Base-by-base conservation (phyloP, 1,139 yeast species). In the Kazachstania sp. region DNA sequence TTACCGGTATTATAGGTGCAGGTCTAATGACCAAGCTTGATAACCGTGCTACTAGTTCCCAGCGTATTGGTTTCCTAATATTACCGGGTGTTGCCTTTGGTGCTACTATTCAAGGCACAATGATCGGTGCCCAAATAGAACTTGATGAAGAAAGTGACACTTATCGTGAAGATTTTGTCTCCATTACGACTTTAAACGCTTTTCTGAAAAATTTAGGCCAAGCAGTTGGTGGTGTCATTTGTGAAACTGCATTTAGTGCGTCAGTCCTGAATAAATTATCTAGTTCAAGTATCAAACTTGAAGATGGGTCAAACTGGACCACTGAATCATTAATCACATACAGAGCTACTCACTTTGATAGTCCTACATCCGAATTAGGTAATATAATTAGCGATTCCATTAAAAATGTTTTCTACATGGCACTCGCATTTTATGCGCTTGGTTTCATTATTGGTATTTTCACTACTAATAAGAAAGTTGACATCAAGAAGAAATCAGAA, bases 1-100 rank as follows among this genome's bases (percentile, higher is more conserved):
- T 69, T 1, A 49, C 72, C 19, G 74, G 74, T 1, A 66, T 76
- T 2, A 54, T 79, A 23, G 87, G 87, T 2, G 63, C 69, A 39
- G 87, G 86, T 0, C 49, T 79, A 9, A 50, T 77, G 20, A 60
- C 74, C 2, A 47, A 77, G 5, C 60, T 80, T 34, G 66, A 65
- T 18, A 66, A 63, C 15, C 51, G 70, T 46, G 70, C 79, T 1
- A 55, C 68, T 1, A 54, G 58, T 19, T 62, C 69, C 5, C 57
- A 66, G 44, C 68, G 71, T 40, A 77, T 81, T 49, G 87, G 87
- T 0, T 65, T 72, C 12, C 61, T 75, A 38, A 74, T 82, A 31
- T 56, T 79, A 5, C 70, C 72, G 6, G 87, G 87, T 48, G 58
- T 78, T 23, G 73, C 79, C 0, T 65, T 74, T 44, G 87, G 88